Evolutionary conservation across 2,329 filamentous ascomycete genomes (phyloP).

Genomic region (Phyllosticta ampelicida): DNA sequence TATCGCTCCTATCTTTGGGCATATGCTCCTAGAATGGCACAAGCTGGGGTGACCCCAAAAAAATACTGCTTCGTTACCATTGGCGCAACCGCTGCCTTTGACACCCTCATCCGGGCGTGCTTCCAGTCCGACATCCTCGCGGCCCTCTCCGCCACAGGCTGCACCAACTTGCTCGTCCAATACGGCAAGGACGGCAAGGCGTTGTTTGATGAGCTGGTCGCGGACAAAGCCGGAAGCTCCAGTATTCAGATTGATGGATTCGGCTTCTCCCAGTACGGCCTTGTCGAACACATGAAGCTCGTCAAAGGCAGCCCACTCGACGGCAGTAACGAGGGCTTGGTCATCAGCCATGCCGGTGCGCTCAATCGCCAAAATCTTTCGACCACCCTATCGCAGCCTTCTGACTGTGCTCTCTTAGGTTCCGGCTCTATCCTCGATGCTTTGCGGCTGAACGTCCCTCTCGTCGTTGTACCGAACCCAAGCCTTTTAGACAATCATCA

Average conservation of each 20-base stretch:
- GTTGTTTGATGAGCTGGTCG: constrained; percentile 32
- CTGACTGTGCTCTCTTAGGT: constrained; percentile 41
- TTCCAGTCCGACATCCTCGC: constrained; percentile 52
- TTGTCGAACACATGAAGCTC: constrained; percentile 49
- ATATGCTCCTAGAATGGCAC: background rate
- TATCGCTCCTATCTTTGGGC: background rate
- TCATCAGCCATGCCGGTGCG: constrained; percentile 83
- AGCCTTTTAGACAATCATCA: constrained; percentile 83
- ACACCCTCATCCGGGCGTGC: constrained; percentile 55
- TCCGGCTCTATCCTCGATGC: constrained; percentile 84
- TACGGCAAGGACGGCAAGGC: constrained; percentile 58
- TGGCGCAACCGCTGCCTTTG: constrained; percentile 82
- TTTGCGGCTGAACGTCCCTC: constrained; percentile 58
- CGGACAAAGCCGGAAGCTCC: constrained; percentile 12
- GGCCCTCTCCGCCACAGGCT: constrained; percentile 48
- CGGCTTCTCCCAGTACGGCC: constrained; percentile 50
- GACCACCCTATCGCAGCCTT: background rate
- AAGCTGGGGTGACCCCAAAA: constrained; percentile 5
- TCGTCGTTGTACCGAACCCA: constrained; percentile 86
- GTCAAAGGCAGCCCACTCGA: constrained; percentile 33
- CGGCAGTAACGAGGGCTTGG: constrained; percentile 48
- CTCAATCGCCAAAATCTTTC: background rate
- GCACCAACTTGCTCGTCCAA: constrained; percentile 66
- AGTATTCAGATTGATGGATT: constrained; percentile 46
- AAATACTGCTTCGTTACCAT: constrained; percentile 74